Conservation (phyloP, 208 protist species). For the Leishmania arabica region DNA sequence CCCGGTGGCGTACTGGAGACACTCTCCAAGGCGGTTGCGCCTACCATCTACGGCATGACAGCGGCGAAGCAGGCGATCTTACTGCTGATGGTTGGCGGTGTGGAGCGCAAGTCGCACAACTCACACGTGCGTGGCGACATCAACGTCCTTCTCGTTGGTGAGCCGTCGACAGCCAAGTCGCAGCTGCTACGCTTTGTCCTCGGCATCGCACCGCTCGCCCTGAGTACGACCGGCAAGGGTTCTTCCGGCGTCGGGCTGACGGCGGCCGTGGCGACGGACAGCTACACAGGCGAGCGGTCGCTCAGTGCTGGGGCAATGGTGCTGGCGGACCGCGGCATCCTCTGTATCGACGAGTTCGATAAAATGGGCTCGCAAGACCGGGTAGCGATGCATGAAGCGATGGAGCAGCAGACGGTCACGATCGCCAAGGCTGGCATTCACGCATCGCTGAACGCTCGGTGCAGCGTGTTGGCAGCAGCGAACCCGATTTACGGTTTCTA, state of each 20-base stretch:
- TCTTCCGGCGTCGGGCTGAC: slow-evolving; percentile 99
- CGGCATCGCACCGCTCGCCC: slow-evolving; percentile 95
- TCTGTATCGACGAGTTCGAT: slow-evolving; percentile 99
- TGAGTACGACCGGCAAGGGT: slow-evolving; percentile 98
- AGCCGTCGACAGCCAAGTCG: slow-evolving; percentile 99
- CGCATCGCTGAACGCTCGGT: slow-evolving; percentile 98
- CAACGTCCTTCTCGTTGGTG: slow-evolving; percentile 99
- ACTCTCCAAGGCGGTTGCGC: slow-evolving; percentile 94
- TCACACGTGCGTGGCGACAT: slow-evolving; percentile 98
- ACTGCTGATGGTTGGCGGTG: slow-evolving; percentile 97
- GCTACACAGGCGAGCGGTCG: slow-evolving; percentile 96
- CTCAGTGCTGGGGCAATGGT: slow-evolving; percentile 99
- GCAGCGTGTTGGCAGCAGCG: slow-evolving; percentile 98
- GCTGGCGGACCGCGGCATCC: slow-evolving; percentile 98
- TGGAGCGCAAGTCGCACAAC: slow-evolving; percentile 95
- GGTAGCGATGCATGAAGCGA: slow-evolving; percentile 98
- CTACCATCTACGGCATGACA: slow-evolving; percentile 98
- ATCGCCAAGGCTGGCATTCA: slow-evolving; percentile 99
- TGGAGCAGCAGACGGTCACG: slow-evolving; percentile 99
- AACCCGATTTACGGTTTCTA: slow-evolving; percentile 99
- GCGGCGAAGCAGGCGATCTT: slow-evolving; percentile 97
- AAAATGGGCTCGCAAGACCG: slow-evolving; percentile 99
- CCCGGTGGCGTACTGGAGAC: slow-evolving; percentile 74
- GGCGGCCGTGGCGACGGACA: slow-evolving; percentile 97
- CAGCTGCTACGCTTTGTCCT: slow-evolving; percentile 98